These are phyloP conservation scores for Diospyros kaki DNA, from an alignment of 148 eudicot genomes.

Conservation along the genomic window DNA sequence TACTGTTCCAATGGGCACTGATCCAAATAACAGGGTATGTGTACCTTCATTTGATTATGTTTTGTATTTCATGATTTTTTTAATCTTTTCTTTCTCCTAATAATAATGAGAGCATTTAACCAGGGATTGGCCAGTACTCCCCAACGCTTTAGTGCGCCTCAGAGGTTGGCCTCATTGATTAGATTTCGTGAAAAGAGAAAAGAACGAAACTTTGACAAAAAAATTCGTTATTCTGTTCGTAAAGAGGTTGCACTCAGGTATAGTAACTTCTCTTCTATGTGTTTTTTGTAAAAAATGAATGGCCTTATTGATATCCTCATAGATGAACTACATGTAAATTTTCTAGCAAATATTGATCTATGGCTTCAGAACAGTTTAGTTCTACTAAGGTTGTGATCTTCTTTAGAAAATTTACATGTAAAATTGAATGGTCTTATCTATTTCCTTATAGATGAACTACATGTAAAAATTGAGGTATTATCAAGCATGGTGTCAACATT, in stretches of 20 bases:
- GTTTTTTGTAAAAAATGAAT: neutral
- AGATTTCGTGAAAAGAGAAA: slow-evolving; percentile 82
- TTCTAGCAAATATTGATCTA: neutral
- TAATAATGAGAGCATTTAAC: slow-evolving; percentile 7
- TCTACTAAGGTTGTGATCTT: neutral
- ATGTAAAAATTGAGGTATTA: neutral
- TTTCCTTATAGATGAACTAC: too few species aligned
- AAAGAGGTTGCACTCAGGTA: slow-evolving; percentile 88
- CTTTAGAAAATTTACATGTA: neutral
- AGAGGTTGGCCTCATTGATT: slow-evolving; percentile 68
- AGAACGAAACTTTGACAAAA: slow-evolving; percentile 76
- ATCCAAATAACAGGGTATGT: slow-evolving; percentile 47
- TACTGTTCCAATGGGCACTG: slow-evolving; percentile 35
- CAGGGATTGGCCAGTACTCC: slow-evolving; percentile 54
- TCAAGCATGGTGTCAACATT: neutral
- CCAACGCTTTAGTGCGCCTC: slow-evolving; percentile 58
- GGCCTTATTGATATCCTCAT: too few species aligned
- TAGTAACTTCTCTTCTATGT: neutral
- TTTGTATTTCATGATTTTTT: neutral
- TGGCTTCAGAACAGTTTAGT: neutral
- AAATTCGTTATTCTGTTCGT: slow-evolving; percentile 79
- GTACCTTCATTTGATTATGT: neutral
- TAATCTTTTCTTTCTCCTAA: neutral
- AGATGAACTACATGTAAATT: too few species aligned
- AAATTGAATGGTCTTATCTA: too few species aligned